Evolutionary conservation across 371 early-diverging fungal genomes (phyloP), one percentile per base, ranked within the genome.

Genomic region (Mortierella sp.): DNA sequence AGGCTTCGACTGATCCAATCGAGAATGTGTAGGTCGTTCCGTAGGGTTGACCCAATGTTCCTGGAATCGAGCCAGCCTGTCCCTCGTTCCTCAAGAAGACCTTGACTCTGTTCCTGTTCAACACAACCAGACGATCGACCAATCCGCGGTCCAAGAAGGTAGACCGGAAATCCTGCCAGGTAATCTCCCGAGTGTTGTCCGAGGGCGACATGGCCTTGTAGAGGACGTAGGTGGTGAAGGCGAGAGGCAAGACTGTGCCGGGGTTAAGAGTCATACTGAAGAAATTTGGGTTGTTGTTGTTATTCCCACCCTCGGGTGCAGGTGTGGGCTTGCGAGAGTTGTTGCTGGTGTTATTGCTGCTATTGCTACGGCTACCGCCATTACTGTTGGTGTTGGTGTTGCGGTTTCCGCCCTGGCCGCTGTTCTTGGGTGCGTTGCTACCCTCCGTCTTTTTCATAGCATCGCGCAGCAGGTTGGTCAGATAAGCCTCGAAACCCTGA

Each of bases 1-100:
- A 99, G 31, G 95, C 92, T 73, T 98, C 99, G 0, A 98, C 95
- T n/a, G 96, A 96, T 44, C 98, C 99, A 68, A 99, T 98, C 58
- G 97, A 94, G 88, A 99, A 99, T 81, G 93, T 92, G 88, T 91
- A 92, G 0, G 81, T 77, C 55, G 83, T 80, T 75, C 84, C 87
- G 28, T 80, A 70, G 81, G 76, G 89, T 80, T 72, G 38, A 73
- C 83, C 42, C 88, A 81, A 21, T 81, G 89, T 38, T 88, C 91
- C 81, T 45, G 90, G 84, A 19, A 92, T 76, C 16, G 92, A 89
- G 70, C 87, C 88, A 3, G 88, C 68, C 44, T 68, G 81, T 6
- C 95, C 95, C 78, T 96, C 96, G 10, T 92, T 90, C 14, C 96
- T 91, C 65, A 98, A 89, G 72, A 94, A 91, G 4, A 97, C 97